Evolutionary conservation across 2,329 filamentous ascomycete genomes (phyloP).

Genomic region (Colletotrichum salicis): DNA sequence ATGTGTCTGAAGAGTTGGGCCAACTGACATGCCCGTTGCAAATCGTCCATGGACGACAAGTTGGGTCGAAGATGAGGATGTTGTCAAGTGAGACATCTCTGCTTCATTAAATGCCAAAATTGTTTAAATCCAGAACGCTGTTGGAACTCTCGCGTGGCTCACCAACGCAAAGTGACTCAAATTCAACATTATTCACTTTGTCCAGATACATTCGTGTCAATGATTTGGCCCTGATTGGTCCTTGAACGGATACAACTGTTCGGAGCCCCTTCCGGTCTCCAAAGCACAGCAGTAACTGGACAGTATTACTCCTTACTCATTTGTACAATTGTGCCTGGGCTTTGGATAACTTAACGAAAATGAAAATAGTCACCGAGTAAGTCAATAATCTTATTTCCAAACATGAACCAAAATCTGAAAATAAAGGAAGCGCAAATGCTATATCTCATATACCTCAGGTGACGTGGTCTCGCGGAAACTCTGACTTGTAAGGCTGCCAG

Average conservation of each 20-base stretch:
- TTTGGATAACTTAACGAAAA: not conserved
- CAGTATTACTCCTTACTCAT: not conserved
- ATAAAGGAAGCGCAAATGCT: not conserved
- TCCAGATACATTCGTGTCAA: not conserved
- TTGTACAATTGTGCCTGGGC: not conserved
- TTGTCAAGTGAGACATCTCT: not conserved
- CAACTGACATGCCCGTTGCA: not conserved
- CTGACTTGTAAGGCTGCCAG: not conserved
- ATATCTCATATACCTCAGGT: not conserved
- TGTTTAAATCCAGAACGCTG: not conserved
- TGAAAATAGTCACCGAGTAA: not conserved
- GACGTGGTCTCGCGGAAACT: not conserved
- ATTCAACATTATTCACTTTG: too few species aligned
- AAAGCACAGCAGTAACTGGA: not conserved
- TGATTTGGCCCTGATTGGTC: not conserved
- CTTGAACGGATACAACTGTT: not conserved
- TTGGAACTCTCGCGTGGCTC: not conserved
- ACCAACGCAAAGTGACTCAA: not conserved
- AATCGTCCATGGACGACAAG: not conserved
- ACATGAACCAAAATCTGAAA: not conserved
- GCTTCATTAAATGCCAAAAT: not conserved
- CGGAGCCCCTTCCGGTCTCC: not conserved
- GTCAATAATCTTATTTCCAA: not conserved
- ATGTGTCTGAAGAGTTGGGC: conserved; percentile 1
- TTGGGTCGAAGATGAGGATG: not conserved